phyloP scores from a whole-genome alignment of 371 early-diverging fungal species.

The Dinochytrium kinnereticum region DNA sequence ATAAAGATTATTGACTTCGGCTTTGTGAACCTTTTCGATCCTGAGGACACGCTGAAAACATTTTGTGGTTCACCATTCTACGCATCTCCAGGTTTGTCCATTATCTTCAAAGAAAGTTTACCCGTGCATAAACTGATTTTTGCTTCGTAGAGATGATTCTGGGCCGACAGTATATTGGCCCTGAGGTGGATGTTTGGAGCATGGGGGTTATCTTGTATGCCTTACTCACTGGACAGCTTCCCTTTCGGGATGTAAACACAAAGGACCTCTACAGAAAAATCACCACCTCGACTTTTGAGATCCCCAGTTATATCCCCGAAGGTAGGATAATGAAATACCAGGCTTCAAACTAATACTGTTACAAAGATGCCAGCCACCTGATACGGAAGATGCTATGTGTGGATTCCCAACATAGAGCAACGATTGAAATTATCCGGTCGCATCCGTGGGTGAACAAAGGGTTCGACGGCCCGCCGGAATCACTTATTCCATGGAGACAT shows the following conservation, averaged over 20 bases:
- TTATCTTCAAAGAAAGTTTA: not conserved
- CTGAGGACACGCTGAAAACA: conserved; percentile 81
- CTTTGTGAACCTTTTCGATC: conserved; percentile 88
- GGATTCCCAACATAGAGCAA: conserved; percentile 43
- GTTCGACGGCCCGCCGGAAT: conserved; percentile 39
- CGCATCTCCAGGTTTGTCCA: conserved; percentile 65
- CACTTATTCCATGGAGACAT: conserved; percentile 41
- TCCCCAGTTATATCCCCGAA: conserved; percentile 55
- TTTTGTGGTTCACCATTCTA: conserved; percentile 88
- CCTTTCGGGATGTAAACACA: conserved; percentile 72
- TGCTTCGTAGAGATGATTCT: conserved; percentile 75
- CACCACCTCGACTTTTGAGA: conserved; percentile 59
- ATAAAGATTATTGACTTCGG: conserved; percentile 98
- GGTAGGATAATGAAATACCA: conserved; percentile 19
- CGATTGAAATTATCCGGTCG: conserved; percentile 38
- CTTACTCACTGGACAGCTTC: conserved; percentile 50
- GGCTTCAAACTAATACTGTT: not conserved
- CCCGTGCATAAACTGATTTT: conserved; percentile 43
- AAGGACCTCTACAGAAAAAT: conserved; percentile 73
- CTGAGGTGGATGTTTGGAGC: conserved; percentile 72
- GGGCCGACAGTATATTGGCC: conserved; percentile 56
- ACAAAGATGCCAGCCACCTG: conserved; percentile 40
- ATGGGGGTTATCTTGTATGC: conserved; percentile 82
- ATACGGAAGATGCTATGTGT: conserved; percentile 48
- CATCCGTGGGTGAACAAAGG: conserved; percentile 49